phyloP scores from a whole-genome alignment of 495 filamentous ascomycete genomes.

The Neurospora sp. region DNA sequence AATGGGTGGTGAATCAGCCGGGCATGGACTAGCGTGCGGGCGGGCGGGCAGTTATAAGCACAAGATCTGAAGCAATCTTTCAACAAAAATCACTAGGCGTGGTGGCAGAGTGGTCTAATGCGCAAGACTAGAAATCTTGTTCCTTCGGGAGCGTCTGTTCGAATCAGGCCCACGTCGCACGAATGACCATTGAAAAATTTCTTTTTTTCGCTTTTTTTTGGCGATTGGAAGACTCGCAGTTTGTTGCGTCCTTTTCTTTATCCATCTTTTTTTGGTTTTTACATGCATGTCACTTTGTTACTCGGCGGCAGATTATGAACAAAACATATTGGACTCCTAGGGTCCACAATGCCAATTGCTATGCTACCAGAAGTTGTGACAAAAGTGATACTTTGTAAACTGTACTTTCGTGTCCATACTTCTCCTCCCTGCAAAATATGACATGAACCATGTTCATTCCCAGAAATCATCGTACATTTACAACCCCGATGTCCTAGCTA shows the following conservation, averaged over 20 bases:
- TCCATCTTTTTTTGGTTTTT: too few relatives aligned
- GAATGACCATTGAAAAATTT: not conserved
- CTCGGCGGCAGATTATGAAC: too few relatives aligned
- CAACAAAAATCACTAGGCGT: not conserved
- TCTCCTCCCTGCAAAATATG: not conserved
- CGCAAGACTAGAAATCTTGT: not conserved
- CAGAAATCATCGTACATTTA: not conserved
- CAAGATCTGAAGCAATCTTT: fast-evolving
- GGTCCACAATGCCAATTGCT: not conserved
- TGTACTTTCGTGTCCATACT: too few relatives aligned
- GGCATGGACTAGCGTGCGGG: too few relatives aligned
- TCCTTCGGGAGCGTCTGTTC: not conserved
- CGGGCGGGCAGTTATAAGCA: not conserved
- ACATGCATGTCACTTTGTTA: too few relatives aligned
- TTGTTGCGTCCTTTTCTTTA: too few relatives aligned
- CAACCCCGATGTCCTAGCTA: not conserved
- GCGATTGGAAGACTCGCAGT: too few relatives aligned
- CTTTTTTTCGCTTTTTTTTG: not conserved
- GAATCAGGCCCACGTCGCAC: not conserved
- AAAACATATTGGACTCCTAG: not conserved
- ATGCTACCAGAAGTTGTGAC: not conserved
- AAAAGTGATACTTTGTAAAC: not conserved
- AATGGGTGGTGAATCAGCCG: too few relatives aligned
- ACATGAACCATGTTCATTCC: not conserved
- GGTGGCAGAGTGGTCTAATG: not conserved